These are phyloP conservation scores for Globisporangium okanoganense DNA, from an alignment of 352 stramenopile genomes.

Conservation along the genomic window DNA sequence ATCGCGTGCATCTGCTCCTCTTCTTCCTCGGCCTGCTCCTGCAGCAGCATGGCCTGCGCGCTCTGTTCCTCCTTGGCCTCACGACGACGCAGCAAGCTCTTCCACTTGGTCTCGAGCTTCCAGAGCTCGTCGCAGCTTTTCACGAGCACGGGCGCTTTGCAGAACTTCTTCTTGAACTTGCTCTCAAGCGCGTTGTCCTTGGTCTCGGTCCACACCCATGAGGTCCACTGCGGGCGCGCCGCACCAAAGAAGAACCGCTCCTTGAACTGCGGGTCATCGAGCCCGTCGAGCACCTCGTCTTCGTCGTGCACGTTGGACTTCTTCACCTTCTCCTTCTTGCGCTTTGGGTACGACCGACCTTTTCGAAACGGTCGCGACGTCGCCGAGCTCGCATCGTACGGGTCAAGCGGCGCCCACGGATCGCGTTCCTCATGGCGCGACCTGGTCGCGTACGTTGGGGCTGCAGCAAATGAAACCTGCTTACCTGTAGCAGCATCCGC, in stretches of 20 bases:
- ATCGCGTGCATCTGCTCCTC: slow-evolving; percentile 53
- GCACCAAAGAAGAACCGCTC: slow-evolving; percentile 55
- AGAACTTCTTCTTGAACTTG: slow-evolving; percentile 66
- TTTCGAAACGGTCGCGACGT: slow-evolving; percentile 71
- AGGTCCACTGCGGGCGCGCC: slow-evolving; percentile 53
- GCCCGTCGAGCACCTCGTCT: slow-evolving; percentile 37
- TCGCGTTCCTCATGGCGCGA: slow-evolving; percentile 33
- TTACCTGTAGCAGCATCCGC: background rate
- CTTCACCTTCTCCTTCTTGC: slow-evolving; percentile 35
- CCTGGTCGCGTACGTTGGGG: background rate
- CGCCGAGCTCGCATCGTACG: slow-evolving; percentile 70
- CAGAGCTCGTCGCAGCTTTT: slow-evolving; percentile 56
- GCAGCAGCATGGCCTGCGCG: slow-evolving; percentile 59
- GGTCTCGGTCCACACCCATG: slow-evolving; percentile 71
- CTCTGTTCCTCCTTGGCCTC: slow-evolving; percentile 52
- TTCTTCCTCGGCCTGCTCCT: slow-evolving; percentile 65
- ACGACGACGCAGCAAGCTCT: slow-evolving; percentile 38
- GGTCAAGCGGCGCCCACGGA: slow-evolving; percentile 66
- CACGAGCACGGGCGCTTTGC: slow-evolving; percentile 39
- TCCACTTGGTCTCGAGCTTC: slow-evolving; percentile 69
- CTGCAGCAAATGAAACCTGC: slow-evolving; percentile 10
- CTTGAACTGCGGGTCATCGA: slow-evolving; percentile 64
- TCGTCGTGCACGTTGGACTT: slow-evolving; percentile 39
- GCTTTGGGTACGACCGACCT: slow-evolving; percentile 57
- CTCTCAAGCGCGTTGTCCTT: slow-evolving; percentile 42